Evolutionary conservation across 345 rosid genomes (phyloP), one percentile per base, ranked within the genome.

Genomic region (Salix koriyanagi): DNA sequence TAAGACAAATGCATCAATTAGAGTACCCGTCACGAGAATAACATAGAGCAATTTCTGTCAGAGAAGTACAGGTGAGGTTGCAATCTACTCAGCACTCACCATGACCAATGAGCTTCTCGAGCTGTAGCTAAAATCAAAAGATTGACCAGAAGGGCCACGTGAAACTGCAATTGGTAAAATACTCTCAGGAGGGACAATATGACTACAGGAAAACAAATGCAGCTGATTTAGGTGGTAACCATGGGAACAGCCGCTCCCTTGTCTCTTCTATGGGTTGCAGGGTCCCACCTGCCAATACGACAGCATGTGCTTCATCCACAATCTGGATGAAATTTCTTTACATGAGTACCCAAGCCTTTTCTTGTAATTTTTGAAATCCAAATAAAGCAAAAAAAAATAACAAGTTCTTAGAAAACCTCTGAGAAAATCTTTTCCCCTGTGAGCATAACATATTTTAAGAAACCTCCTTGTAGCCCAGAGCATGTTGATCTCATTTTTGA

Each of bases 251-350:
- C 46, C 97, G 86, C 77, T 90, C 97, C 82, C 96, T 91, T 67
- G 97, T 90, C 84, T 91, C 97, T 89, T 93, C 97, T 66, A 95
- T 85, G 67, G 99, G 99, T 82, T 95, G 97, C 83, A 95, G 88
- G 79, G 99, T 95, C 74, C 97, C 99, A 54, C 99, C 99, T 0
- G 97, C 97, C 82, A 93, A 80, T 78, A 95, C 75, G 75, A 95
- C 91, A 69, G 97, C 93, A 71, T 81, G 97, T 64, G 94, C 93
- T 83, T 93, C 90, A 75, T 89, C 84, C 74, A 89, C 93, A 83
- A 95, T 88, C 99, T 93, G 82, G 76, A 69, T n/a, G 74, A 50
- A 60, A 41, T 65, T 58, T 70, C 58, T 81, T 61, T 77, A 32
- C n/a, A 28, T 14, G 34, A 61, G 60, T 25, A 28, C 30, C 50